Base-by-base conservation (phyloP, 1,284 basidiomycete genomes). In the Ceratobasidium sp. region DNA sequence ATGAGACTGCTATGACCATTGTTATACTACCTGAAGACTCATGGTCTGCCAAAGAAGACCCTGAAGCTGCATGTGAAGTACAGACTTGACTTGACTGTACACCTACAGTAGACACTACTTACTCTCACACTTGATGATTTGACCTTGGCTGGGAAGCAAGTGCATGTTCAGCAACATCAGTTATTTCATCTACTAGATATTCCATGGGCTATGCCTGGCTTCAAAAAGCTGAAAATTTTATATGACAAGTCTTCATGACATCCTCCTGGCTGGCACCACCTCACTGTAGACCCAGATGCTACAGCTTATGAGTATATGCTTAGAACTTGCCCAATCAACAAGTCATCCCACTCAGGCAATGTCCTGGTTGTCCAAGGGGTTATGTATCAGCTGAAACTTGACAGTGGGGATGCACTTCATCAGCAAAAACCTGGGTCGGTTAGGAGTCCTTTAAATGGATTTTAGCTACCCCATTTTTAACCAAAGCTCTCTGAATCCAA, bases 1-100 rank as follows among this genome's bases (percentile, higher is more conserved):
- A 70, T 33, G 68, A 49, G 13, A 70, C 68, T 3, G 51, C 68
- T 6, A 58, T 58, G 55, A 70, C 44, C 23, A 49, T 58, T 0
- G 3, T 70, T 18, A 44, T 58, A 9, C 68, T 70, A 6, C 68
- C 68, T 15, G 26, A 70, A 49, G 53, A 49, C n/a, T 20, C 51
- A 10, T 7, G 68, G 2, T 15, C 63, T 6, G 63, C 63, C 0
- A 26, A 42, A 42, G 63, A 66, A 42, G 33, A 40, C 23, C 63
- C 63, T n/a, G 63, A 66, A n/a, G 40, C 15, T 40, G 42, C 23
- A 2, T 5, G 63, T 1, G 42, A 26, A 1, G 2, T 66, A 5
- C 7, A 28, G 3, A 2, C 18, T 15, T 42, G 23, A 6, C 3
- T 66, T n/a, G 26, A 4, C 63, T 13, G 42, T 42, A 42, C 42